Base-by-base conservation (phyloP, 2,329 filamentous ascomycete species). In the Fusarium decemcellulare region DNA sequence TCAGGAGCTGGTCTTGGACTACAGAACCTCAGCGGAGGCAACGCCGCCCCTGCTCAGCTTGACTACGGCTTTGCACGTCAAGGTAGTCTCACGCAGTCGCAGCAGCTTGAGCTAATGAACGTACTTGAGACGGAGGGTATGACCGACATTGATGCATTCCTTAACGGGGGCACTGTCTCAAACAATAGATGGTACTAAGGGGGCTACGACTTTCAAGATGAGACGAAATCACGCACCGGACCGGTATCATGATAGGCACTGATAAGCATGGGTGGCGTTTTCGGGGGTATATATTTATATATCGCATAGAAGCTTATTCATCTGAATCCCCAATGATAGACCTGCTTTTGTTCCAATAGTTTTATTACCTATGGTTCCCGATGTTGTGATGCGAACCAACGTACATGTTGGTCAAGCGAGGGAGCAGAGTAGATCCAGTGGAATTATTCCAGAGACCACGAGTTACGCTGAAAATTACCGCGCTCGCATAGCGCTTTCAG, bases 31-130 rank as follows among this genome's bases (percentile, higher is more conserved):
- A 65, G 73, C 15, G 68, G 70, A 11, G 76, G 72, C 15, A 69
- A 75, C 48, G 64, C 71, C 5, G 57, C 63, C 8, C 61, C 68
- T 32, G 71, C 75, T 14, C 76, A 78, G 34, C 74, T 77, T 43
- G 74, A 72, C 46, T 81, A 78, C 63, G 75, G 78, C 4, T 78
- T 81, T 29, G 87, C 87, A 76, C 87, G 85, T 63, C 89, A 89
- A 73, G 93, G 90, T 69, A 92, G 86, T 63, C 83, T 97, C 34
- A 95, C 90, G 63, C 91, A 94, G 68, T 88, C 93, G 74, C 93
- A 97, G 79, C 93, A 96, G 79, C 81, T 91, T 67, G 93, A 97
- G 81, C 83, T 97, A 39, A 94, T 97, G 92, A 89, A 91, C 59
- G 90, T 90, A 51, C 85, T 97, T 36, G 92, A 96, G 78, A 92